Evolutionary conservation across 768 basidiomycete species (phyloP).

Genomic region (Pleurotus ostreatus): DNA sequence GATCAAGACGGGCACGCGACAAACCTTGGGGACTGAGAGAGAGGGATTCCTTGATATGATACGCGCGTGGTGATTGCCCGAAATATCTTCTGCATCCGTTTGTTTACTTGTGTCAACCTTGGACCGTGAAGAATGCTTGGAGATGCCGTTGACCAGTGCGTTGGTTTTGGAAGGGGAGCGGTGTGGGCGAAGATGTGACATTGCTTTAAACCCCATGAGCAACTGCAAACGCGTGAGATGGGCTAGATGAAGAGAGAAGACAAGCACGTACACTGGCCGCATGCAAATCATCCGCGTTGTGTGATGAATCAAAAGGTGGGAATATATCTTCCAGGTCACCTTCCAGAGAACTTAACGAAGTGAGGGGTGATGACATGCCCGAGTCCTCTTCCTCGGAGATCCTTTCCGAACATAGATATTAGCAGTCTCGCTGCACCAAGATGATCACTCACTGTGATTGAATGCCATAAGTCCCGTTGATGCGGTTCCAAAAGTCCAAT

Average conservation of each 20-base stretch:
- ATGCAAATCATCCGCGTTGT: slow-evolving; percentile 46
- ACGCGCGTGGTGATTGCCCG: neutral
- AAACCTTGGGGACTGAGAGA: neutral
- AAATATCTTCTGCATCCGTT: slow-evolving; percentile 20
- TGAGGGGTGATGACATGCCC: slow-evolving; percentile 65
- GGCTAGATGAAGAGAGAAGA: too few relatives aligned
- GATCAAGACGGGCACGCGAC: too few relatives aligned
- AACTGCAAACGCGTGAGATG: too few relatives aligned
- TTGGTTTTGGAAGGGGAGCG: neutral
- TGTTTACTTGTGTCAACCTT: slow-evolving; percentile 20
- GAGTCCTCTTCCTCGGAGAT: slow-evolving; percentile 32
- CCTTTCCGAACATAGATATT: too few relatives aligned
- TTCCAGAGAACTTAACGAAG: slow-evolving; percentile 70
- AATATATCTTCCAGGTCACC: slow-evolving; percentile 42
- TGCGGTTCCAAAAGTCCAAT: slow-evolving; percentile 94
- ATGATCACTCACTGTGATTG: too few relatives aligned
- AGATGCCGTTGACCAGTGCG: neutral
- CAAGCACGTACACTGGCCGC: slow-evolving; percentile 50
- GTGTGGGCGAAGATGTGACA: neutral
- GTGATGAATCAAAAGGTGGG: slow-evolving; percentile 18
- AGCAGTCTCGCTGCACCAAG: too few relatives aligned
- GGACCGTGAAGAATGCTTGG: slow-evolving; percentile 1
- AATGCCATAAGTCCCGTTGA: slow-evolving; percentile 38
- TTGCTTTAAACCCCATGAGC: too few relatives aligned
- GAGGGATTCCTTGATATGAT: neutral